Evolutionary conservation across 2,329 filamentous ascomycete species (phyloP).

Genomic region (Cryoendolithus antarcticus): DNA sequence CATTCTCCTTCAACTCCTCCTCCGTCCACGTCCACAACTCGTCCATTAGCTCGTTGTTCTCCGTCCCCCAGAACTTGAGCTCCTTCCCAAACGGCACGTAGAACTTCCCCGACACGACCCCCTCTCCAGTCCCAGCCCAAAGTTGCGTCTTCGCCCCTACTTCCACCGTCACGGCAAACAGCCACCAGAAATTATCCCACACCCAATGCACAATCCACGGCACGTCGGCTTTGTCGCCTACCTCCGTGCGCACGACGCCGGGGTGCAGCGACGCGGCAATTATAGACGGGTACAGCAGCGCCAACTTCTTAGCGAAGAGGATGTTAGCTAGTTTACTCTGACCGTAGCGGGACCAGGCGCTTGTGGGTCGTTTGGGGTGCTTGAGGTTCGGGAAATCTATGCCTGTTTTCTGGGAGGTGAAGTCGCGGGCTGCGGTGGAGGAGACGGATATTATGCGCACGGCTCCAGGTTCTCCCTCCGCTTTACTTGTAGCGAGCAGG

Average conservation of each 20-base stretch:
- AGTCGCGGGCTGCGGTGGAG: slow-evolving; percentile 1
- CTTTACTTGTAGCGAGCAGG: slow-evolving; percentile 26
- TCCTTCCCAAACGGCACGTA: slow-evolving; percentile 29
- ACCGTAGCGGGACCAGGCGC: slow-evolving; percentile 31
- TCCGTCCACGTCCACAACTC: slow-evolving; percentile 29
- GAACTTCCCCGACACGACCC: slow-evolving; percentile 30
- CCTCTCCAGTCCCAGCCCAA: slow-evolving; percentile 23
- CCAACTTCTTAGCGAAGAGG: slow-evolving; percentile 32
- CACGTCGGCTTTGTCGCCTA: slow-evolving; percentile 14
- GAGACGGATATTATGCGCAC: slow-evolving; percentile 1
- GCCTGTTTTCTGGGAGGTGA: not conserved
- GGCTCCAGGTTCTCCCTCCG: not conserved
- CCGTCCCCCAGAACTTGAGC: slow-evolving; percentile 9
- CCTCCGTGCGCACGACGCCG: slow-evolving; percentile 35
- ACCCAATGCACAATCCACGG: slow-evolving; percentile 2
- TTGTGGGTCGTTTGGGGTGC: not conserved
- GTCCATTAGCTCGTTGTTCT: slow-evolving; percentile 17
- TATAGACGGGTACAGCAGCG: slow-evolving; percentile 32
- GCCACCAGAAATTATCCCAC: slow-evolving; percentile 6
- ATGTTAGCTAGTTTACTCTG: slow-evolving; percentile 40
- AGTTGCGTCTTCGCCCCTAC: slow-evolving; percentile 30
- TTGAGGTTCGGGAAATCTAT: slow-evolving; percentile 1
- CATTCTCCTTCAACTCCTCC: slow-evolving; percentile 11
- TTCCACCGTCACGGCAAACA: slow-evolving; percentile 3
- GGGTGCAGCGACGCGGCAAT: slow-evolving; percentile 35